These are phyloP conservation scores for Alternaria conjuncta DNA, from an alignment of 2,329 filamentous ascomycete species.

Conservation along the genomic window DNA sequence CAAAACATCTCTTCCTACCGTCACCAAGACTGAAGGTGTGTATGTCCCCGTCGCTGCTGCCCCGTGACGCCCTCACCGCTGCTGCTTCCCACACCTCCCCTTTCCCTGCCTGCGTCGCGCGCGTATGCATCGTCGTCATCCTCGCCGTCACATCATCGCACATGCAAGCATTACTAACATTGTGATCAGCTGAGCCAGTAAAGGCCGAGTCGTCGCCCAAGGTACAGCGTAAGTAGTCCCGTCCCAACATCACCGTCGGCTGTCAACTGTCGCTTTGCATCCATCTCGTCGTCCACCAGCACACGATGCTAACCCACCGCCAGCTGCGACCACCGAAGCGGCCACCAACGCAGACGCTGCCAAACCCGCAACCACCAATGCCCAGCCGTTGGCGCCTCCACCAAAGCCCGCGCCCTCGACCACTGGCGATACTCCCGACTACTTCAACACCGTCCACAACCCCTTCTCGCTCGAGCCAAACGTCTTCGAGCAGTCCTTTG, in stretches of 20 bases:
- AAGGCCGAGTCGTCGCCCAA: conserved; percentile 32
- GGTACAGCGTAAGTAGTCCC: conserved; percentile 33
- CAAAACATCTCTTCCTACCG: conserved; percentile 41
- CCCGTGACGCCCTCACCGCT: neutral
- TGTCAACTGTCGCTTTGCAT: conserved; percentile 6
- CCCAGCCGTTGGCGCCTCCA: conserved; percentile 59
- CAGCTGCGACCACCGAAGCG: conserved; percentile 32
- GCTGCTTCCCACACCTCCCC: neutral
- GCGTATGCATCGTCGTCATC: conserved; percentile 21
- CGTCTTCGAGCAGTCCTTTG: conserved; percentile 96
- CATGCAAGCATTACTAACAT: conserved; percentile 26
- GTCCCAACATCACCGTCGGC: conserved; percentile 1
- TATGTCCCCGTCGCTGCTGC: conserved; percentile 12
- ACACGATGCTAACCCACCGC: conserved; percentile 24
- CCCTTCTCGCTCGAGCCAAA: conserved; percentile 83
- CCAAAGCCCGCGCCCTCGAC: conserved; percentile 54
- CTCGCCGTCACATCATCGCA: conserved; percentile 3
- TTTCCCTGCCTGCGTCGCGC: neutral
- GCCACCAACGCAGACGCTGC: conserved; percentile 23
- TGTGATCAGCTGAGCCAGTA: conserved; percentile 28
- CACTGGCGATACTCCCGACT: conserved; percentile 55
- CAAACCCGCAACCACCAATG: conserved; percentile 50
- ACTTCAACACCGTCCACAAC: conserved; percentile 58
- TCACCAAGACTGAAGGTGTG: conserved; percentile 47
- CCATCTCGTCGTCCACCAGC: neutral